phyloP scores from a whole-genome alignment of 164 flowering plant species.

The Cinnamomum micranthum region DNA sequence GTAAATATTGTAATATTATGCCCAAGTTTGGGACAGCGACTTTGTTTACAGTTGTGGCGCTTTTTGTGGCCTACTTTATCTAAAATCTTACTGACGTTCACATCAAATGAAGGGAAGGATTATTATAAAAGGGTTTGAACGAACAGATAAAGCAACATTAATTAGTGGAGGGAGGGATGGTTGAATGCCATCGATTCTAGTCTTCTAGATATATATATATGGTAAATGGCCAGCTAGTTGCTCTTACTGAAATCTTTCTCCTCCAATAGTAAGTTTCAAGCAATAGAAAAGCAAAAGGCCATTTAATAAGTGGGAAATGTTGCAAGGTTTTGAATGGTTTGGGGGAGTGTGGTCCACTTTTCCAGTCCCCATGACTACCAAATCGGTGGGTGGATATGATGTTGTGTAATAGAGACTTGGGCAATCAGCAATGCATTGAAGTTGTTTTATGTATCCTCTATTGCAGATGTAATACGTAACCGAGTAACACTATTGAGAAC shows the following conservation, averaged over 20 bases:
- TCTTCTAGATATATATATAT: neutral
- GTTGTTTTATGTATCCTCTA: too few relatives aligned
- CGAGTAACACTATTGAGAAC: too few relatives aligned
- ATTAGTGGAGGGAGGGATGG: neutral
- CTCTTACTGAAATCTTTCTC: neutral
- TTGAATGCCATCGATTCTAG: neutral
- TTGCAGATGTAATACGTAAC: too few relatives aligned
- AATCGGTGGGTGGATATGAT: neutral
- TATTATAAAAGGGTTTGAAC: neutral
- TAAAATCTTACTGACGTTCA: conserved; percentile 34
- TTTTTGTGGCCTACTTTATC: conserved; percentile 23
- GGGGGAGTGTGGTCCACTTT: too few relatives aligned
- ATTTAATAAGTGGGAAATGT: neutral
- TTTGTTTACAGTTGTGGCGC: neutral
- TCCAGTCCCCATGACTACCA: neutral
- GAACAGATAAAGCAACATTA: neutral
- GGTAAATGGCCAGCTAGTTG: neutral
- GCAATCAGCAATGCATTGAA: too few relatives aligned
- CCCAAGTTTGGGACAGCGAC: too few relatives aligned
- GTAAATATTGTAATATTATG: too few relatives aligned
- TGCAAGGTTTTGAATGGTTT: neutral
- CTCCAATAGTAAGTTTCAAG: neutral
- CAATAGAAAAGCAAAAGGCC: too few relatives aligned
- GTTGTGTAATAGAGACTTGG: too few relatives aligned
- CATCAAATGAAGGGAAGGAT: conserved; percentile 17